These are phyloP conservation scores for Cladosporium sp. DNA, from an alignment of 2,329 filamentous ascomycete species.

Conservation along the genomic window DNA sequence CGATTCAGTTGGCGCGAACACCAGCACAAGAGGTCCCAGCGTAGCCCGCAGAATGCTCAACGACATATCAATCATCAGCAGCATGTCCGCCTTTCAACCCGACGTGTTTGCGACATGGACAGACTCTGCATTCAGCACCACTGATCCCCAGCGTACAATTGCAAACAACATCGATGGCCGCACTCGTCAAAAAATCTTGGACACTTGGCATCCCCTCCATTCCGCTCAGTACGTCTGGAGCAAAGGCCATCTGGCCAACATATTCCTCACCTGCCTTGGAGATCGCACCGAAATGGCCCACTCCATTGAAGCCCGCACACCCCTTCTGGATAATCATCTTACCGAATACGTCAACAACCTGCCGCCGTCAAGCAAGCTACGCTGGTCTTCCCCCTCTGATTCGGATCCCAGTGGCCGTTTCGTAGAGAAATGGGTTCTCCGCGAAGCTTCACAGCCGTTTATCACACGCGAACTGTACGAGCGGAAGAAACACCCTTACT, in stretches of 20 bases:
- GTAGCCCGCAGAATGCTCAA: slow-evolving; percentile 37
- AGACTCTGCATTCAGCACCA: slow-evolving; percentile 22
- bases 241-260: slow-evolving; percentile 35
- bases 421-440: slow-evolving; percentile 49
- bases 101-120: slow-evolving; percentile 36
- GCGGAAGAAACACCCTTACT: slow-evolving; percentile 47
- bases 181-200: slow-evolving; percentile 26
- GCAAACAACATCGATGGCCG: slow-evolving; percentile 31
- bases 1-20: slow-evolving; percentile 26
- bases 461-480: slow-evolving; percentile 51
- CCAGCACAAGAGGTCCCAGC: slow-evolving; percentile 20
- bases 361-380: slow-evolving; percentile 36
- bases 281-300: slow-evolving; percentile 46
- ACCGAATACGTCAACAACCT: slow-evolving; percentile 37
- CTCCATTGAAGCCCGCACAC: slow-evolving; percentile 37
- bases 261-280: slow-evolving; percentile 41
- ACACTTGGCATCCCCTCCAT: slow-evolving; percentile 41
- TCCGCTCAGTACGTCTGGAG: slow-evolving; percentile 36
- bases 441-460: slow-evolving; percentile 48
- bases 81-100: slow-evolving; percentile 33
- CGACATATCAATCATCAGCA: slow-evolving; percentile 34
- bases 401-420: slow-evolving; percentile 22
- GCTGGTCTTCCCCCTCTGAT: slow-evolving; percentile 20
- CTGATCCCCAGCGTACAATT: slow-evolving; percentile 32
- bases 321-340: slow-evolving; percentile 38